These are phyloP conservation scores for Brasilioporus rufonigricans DNA, from an alignment of 768 basidiomycete genomes.

Conservation along the genomic window DNA sequence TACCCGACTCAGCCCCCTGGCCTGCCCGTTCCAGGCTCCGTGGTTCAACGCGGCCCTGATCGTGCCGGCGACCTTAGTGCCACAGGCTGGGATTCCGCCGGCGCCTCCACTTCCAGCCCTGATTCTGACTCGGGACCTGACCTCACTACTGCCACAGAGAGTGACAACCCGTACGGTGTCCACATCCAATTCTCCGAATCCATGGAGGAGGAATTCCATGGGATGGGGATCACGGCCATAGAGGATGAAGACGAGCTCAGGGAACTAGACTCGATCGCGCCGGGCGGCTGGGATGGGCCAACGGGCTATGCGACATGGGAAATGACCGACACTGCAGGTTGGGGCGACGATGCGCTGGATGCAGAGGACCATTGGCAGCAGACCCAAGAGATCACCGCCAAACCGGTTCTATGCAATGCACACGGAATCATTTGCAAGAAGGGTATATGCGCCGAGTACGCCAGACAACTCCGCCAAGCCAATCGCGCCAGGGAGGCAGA, in stretches of 20 bases:
- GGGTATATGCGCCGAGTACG: slow-evolving; percentile 36
- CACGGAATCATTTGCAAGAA: slow-evolving; percentile 37
- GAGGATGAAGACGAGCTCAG: slow-evolving; percentile 11
- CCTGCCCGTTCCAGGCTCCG: slow-evolving; percentile 7
- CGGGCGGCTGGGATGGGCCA: slow-evolving; percentile 19
- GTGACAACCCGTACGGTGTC: slow-evolving; percentile 23
- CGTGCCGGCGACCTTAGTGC: slow-evolving; percentile 11
- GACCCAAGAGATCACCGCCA: background rate
- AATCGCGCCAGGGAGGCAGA: slow-evolving; percentile 18
- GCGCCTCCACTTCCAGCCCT: slow-evolving; percentile 25
- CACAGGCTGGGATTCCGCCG: slow-evolving; percentile 23
- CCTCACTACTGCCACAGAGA: slow-evolving; percentile 19
- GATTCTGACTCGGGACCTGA: slow-evolving; percentile 29
- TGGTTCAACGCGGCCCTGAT: background rate
- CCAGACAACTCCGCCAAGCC: slow-evolving; percentile 20
- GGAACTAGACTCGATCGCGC: slow-evolving; percentile 27
- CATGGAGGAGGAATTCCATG: slow-evolving; percentile 31
- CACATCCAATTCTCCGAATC: slow-evolving; percentile 25
- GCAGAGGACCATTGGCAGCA: slow-evolving; percentile 24
- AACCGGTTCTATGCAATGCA: slow-evolving; percentile 25
- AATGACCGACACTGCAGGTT: background rate
- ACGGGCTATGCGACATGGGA: slow-evolving; percentile 1
- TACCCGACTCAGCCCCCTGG: slow-evolving; percentile 13
- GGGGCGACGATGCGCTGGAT: slow-evolving; percentile 21
- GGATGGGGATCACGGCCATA: slow-evolving; percentile 16